phyloP scores from a whole-genome alignment of 2,329 filamentous ascomycete genomes.

The Apiospora aurea region DNA sequence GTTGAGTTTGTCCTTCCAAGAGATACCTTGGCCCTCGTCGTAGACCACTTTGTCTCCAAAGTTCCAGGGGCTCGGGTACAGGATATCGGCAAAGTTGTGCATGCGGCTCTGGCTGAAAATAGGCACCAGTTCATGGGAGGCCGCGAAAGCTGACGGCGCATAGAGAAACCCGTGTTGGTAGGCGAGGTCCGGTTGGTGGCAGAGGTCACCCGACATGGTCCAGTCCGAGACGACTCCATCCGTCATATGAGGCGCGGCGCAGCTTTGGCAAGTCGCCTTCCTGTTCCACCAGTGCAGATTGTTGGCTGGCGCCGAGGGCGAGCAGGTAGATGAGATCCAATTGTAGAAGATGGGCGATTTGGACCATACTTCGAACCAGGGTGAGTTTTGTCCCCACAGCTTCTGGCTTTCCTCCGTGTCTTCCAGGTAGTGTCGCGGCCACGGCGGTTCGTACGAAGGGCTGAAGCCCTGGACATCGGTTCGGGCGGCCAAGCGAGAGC shows the following conservation, averaged over 20 bases:
- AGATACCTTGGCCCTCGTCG: conserved; percentile 47
- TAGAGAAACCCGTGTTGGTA: conserved; percentile 60
- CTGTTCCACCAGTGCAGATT: conserved; percentile 48
- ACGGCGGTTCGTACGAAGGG: conserved; percentile 33
- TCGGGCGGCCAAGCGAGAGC: conserved; percentile 38
- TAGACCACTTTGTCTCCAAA: conserved; percentile 48
- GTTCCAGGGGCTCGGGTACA: conserved; percentile 51
- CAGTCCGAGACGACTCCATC: conserved; percentile 54
- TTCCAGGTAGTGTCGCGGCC: conserved; percentile 34
- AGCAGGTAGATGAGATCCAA: conserved; percentile 50
- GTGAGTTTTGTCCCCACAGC: conserved; percentile 35
- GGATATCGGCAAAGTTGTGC: conserved; percentile 61
- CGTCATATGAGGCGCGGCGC: conserved; percentile 46
- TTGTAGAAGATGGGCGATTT: conserved; percentile 45
- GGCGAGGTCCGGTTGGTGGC: conserved; percentile 55
- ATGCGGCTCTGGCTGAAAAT: conserved; percentile 64
- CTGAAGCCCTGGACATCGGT: conserved; percentile 34
- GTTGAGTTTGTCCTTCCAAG: conserved; percentile 57
- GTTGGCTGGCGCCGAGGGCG: conserved; percentile 53
- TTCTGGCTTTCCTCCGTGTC: conserved; percentile 34
- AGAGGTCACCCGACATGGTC: conserved; percentile 51
- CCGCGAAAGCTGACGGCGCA: conserved; percentile 51
- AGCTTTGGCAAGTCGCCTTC: conserved; percentile 42
- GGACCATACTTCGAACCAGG: conserved; percentile 37
- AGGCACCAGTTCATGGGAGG: conserved; percentile 56